A percentile compares a stretch with the other conserved stretches of the same genome.
Conservation (phyloP, 768 basidiomycete species). For the Boletales sp. region DNA sequence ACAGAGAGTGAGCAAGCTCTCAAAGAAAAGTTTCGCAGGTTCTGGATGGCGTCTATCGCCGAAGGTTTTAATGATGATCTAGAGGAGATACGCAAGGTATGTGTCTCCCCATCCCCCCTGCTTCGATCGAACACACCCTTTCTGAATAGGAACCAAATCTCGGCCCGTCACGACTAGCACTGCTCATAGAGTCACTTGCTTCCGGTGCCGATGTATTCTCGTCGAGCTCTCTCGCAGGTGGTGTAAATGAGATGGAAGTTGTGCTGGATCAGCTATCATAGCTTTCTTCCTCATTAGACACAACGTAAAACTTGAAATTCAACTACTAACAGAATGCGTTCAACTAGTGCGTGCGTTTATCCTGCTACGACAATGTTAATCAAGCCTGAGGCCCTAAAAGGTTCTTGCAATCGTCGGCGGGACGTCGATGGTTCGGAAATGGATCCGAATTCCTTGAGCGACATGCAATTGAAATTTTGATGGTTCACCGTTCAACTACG, state of each 20-base stretch:
- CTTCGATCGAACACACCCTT: neutral
- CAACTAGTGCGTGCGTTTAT: no score
- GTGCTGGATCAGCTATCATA: conserved; percentile 42
- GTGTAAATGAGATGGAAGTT: conserved; percentile 73
- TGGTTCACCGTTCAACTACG: no score
- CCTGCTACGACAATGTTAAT: no score
- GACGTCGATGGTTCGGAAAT: no score
- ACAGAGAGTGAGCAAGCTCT: conserved; percentile 48
- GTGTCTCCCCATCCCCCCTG: conserved; percentile 5
- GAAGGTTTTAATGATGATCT: conserved; percentile 82
- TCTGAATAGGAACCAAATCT: conserved; percentile 58
- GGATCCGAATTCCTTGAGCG: no score
- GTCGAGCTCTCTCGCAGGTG: conserved; percentile 32
- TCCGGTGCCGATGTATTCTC: conserved; percentile 73
- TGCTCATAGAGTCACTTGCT: conserved; percentile 81
- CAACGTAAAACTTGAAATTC: no score
- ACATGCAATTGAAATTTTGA: no score
- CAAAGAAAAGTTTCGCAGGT: conserved; percentile 70
- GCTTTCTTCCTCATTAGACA: neutral
- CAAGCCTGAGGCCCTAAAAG: no score
- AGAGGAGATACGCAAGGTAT: conserved; percentile 78
- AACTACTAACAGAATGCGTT: no score
- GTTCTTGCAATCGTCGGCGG: no score
- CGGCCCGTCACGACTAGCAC: conserved; percentile 58
- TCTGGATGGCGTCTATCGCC: conserved; percentile 83